phyloP scores from a whole-genome alignment of 257 asterid species.

The Solanum verrucosum region DNA sequence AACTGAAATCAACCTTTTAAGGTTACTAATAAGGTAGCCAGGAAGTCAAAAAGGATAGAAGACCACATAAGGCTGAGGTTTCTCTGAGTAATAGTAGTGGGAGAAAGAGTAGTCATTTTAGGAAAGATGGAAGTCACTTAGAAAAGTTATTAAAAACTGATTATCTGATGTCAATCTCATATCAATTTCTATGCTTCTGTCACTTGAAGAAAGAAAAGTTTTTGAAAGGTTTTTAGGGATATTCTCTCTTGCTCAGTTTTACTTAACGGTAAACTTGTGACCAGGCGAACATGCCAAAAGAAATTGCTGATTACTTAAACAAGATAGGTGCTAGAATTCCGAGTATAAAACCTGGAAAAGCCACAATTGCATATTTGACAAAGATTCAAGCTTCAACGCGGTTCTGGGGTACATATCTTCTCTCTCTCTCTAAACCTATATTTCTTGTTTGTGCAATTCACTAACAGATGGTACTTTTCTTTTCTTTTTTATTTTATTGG shows the following conservation, averaged over 20 bases:
- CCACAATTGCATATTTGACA: constrained; percentile 87
- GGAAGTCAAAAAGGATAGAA: not conserved
- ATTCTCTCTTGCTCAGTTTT: not conserved
- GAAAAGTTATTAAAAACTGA: not conserved
- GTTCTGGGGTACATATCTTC: constrained; percentile 74
- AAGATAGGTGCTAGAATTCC: constrained; percentile 98
- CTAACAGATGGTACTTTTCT: not conserved
- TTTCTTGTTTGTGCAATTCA: not conserved
- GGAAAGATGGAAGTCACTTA: not conserved
- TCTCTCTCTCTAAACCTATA: not conserved
- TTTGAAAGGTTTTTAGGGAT: not conserved
- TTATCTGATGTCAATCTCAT: not conserved
- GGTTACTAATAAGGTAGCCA: not conserved
- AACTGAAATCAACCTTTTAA: not conserved
- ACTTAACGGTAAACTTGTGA: not conserved
- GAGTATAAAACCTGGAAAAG: constrained; percentile 87
- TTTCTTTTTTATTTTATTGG: not conserved
- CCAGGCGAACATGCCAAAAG: constrained; percentile 98
- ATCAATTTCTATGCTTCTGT: not conserved
- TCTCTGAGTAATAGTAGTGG: not conserved
- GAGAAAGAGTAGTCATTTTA: not conserved
- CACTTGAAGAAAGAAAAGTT: not conserved
- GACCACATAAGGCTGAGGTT: not conserved
- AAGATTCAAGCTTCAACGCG: constrained; percentile 96
- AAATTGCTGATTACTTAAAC: constrained; percentile 90